Percentiles rank a stretch among this genome's conserved stretches.
Evolutionary conservation across 257 asterid genomes (phyloP).

Genomic region (Nicotiana attenuata): DNA sequence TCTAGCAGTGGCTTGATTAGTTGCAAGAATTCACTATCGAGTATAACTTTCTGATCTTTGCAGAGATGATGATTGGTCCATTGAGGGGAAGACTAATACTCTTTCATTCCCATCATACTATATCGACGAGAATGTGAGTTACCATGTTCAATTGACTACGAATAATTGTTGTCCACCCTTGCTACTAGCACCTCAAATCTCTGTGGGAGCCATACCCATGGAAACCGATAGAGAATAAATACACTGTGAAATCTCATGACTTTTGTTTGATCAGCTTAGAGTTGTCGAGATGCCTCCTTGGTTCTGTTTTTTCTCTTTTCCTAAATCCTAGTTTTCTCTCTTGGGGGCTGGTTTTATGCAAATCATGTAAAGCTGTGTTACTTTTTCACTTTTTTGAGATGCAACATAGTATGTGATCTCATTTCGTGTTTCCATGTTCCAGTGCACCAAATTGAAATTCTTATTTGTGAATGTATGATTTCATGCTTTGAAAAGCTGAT

Average conservation of each 20-base stretch:
- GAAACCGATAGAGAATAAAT: not conserved
- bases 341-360: not conserved
- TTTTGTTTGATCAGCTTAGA: not conserved
- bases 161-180: not conserved
- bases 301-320: not conserved
- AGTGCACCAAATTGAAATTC: not conserved
- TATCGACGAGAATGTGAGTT: conserved; percentile 95
- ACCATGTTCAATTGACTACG: not conserved
- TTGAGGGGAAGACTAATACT: conserved; percentile 74
- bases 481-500: not conserved
- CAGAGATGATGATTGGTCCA: conserved; percentile 93
- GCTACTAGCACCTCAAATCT: not conserved
- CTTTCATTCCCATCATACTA: conserved; percentile 95
- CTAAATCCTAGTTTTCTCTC: not conserved
- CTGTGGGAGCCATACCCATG: not conserved
- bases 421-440: not conserved
- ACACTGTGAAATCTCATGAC: not conserved
- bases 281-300: not conserved
- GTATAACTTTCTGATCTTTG: conserved; percentile 28
- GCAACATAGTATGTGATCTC: not conserved
- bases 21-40: not conserved
- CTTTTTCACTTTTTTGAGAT: not conserved
- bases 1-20: not conserved
- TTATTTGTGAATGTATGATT: not conserved
- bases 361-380: not conserved